A percentile compares a stretch with the other conserved stretches of the same genome.
These are phyloP conservation scores for Datura wrightii DNA, from an alignment of 257 asterid species.

Conservation along the genomic window DNA sequence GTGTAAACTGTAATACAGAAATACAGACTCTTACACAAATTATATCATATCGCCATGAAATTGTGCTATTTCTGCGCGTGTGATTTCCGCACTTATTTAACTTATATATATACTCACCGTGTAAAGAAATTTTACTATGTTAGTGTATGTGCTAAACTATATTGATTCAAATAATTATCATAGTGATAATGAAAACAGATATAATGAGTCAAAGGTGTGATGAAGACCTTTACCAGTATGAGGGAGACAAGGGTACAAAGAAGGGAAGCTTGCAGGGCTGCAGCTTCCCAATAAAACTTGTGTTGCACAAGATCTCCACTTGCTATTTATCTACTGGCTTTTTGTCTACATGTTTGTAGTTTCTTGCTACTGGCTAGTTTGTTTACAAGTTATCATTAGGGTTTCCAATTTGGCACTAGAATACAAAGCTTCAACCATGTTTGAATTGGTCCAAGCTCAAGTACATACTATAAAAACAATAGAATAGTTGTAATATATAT, in stretches of 20 bases:
- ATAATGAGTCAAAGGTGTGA: background rate
- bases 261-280: background rate
- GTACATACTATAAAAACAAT: background rate
- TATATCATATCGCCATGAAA: background rate
- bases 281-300: background rate
- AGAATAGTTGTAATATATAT: too few relatives aligned
- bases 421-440: constrained; percentile 9
- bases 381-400: background rate
- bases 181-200: background rate
- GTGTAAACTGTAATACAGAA: background rate
- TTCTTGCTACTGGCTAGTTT: too few relatives aligned
- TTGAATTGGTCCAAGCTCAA: constrained; percentile 1
- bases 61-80: background rate
- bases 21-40: background rate
- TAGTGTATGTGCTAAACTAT: too few relatives aligned
- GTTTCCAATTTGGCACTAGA: constrained; percentile 4
- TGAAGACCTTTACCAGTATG: background rate
- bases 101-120: too few relatives aligned
- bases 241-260: constrained; percentile 17
- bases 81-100: too few relatives aligned
- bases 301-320: background rate
- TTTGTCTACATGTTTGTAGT: too few relatives aligned
- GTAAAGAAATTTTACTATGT: too few relatives aligned
- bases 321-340: too few relatives aligned
- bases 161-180: background rate